Percentiles rank a stretch among this genome's conserved stretches.
Evolutionary conservation across 768 basidiomycete genomes (phyloP).

Genomic region (Xerocomellus intermedius): DNA sequence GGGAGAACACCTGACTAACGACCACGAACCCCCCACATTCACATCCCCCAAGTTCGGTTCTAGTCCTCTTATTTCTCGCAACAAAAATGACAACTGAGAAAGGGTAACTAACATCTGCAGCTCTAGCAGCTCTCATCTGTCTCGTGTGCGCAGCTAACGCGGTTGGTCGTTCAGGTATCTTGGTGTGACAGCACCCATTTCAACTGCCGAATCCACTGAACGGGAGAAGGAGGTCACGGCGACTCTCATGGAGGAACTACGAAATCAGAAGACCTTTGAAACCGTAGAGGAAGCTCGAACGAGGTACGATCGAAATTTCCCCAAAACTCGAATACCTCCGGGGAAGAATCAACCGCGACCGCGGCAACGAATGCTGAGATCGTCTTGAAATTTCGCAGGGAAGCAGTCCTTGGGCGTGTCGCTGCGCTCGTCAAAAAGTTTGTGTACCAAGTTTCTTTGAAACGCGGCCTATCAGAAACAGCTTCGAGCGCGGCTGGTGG

Average conservation of each 20-base stretch:
- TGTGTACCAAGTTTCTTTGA: slow-evolving; percentile 77
- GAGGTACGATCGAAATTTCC: slow-evolving; percentile 52
- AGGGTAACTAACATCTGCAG: slow-evolving; percentile 32
- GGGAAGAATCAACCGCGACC: slow-evolving; percentile 1
- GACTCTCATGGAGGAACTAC: slow-evolving; percentile 89
- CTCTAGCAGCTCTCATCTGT: slow-evolving; percentile 3
- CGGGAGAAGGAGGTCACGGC: slow-evolving; percentile 81
- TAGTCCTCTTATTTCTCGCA: slow-evolving; percentile 6
- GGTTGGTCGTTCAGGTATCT: slow-evolving; percentile 49
- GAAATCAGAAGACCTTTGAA: slow-evolving; percentile 85
- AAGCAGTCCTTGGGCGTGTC: slow-evolving; percentile 88
- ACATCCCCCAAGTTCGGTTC: slow-evolving; percentile 5
- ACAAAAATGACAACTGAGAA: slow-evolving; percentile 41
- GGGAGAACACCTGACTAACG: slow-evolving; percentile 14
- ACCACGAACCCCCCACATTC: slow-evolving; percentile 14
- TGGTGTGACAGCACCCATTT: slow-evolving; percentile 86
- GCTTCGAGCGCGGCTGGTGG: slow-evolving; percentile 90
- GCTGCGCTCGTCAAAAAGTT: slow-evolving; percentile 90
- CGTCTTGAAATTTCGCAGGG: slow-evolving; percentile 50
- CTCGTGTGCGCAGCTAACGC: slow-evolving; percentile 12
- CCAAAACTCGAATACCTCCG: background rate
- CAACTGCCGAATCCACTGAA: slow-evolving; percentile 67
- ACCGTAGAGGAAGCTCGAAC: slow-evolving; percentile 82
- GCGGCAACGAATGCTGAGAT: slow-evolving; percentile 22
- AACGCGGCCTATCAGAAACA: slow-evolving; percentile 80